These are phyloP conservation scores for Eimeria acervulina DNA, from an alignment of 169 alveolate genomes.

Conservation along the genomic window DNA sequence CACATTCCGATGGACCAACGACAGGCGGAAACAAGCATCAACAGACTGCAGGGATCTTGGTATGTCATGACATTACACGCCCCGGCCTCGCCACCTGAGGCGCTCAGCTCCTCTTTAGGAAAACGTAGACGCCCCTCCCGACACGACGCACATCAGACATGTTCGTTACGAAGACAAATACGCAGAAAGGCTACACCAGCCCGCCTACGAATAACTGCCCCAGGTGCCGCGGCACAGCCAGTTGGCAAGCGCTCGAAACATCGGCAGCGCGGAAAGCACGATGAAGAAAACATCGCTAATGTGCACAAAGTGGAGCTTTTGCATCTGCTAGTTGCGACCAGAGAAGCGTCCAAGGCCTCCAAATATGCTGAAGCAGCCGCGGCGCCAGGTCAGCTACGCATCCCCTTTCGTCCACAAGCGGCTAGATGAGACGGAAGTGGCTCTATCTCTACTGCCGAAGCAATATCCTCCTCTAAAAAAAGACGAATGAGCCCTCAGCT, in stretches of 20 bases:
- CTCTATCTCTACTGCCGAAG: slow-evolving; percentile 2
- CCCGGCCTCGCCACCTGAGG: not conserved
- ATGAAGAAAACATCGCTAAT: not conserved
- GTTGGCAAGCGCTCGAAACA: not conserved
- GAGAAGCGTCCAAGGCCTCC: not conserved
- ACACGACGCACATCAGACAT: not conserved
- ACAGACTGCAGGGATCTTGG: not conserved
- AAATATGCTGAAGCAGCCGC: slow-evolving; percentile 53
- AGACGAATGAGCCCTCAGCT: not conserved
- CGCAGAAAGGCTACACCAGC: not conserved
- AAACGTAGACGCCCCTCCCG: not conserved
- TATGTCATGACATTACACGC: too few species aligned
- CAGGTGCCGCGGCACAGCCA: not conserved
- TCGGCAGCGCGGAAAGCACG: not conserved
- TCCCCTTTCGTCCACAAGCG: slow-evolving; percentile 56
- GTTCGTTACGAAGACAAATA: not conserved
- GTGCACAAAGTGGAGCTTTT: not conserved
- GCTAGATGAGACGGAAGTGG: slow-evolving; percentile 33
- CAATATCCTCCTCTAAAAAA: slow-evolving; percentile 11
- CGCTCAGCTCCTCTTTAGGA: not conserved
- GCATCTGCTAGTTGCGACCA: slow-evolving; percentile 16
- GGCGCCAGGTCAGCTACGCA: slow-evolving; percentile 61
- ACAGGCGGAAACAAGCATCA: not conserved
- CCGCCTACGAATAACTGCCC: not conserved
- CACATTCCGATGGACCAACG: not conserved